Conservation (phyloP, 1,139 yeast species). For the Ogataea hybrid region DNA sequence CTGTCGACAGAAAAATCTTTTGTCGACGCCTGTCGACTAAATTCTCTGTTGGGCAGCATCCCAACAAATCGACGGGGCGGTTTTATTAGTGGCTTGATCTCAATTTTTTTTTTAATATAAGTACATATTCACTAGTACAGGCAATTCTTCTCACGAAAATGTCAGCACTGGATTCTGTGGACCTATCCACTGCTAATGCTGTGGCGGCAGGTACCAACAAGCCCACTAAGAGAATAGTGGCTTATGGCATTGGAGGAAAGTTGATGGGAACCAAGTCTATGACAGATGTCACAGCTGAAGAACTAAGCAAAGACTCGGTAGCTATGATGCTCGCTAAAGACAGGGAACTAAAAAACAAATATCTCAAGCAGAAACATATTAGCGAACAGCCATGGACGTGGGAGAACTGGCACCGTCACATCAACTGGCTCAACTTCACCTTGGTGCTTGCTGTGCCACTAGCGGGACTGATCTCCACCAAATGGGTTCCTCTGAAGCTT, state of each 20-base stretch:
- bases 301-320: constrained; percentile 53
- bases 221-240: constrained; percentile 65
- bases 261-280: constrained; percentile 79
- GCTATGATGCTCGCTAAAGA: constrained; percentile 54
- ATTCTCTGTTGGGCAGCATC: constrained; percentile 8
- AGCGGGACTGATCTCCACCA: constrained; percentile 54
- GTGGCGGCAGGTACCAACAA: constrained; percentile 87
- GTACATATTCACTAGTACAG: constrained; percentile 3
- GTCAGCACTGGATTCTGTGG: constrained; percentile 51
- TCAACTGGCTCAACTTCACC: constrained; percentile 91
- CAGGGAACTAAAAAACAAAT: constrained; percentile 47
- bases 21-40: constrained; percentile 7
- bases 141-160: constrained; percentile 4
- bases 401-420: constrained; percentile 79
- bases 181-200: constrained; percentile 73
- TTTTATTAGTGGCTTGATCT: constrained; percentile 6
- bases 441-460: constrained; percentile 72
- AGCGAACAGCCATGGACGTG: constrained; percentile 91
- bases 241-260: constrained; percentile 73
- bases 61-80: constrained; percentile 10
- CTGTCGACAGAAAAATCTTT: constrained; percentile 1
- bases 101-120: constrained; percentile 4
- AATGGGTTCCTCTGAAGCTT: constrained; percentile 51
- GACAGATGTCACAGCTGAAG: constrained; percentile 64
- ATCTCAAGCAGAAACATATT: constrained; percentile 60